Evolutionary conservation across 1,139 yeast genomes (phyloP).

Genomic region (Magnusiomyces tetraspermus): DNA sequence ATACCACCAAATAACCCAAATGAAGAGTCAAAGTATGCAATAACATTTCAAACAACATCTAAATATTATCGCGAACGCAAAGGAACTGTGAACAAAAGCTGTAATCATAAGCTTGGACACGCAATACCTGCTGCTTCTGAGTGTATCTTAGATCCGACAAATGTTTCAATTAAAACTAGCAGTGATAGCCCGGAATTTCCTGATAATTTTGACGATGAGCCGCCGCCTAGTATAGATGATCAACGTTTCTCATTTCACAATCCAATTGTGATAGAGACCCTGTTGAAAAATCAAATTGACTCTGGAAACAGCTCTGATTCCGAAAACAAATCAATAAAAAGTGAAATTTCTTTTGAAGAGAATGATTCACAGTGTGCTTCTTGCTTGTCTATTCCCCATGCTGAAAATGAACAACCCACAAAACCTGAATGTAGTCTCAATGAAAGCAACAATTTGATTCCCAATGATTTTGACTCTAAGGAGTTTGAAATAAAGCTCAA

Average conservation of each 20-base stretch:
- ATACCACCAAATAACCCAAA: conserved; percentile 12
- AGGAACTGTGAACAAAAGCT: conserved; percentile 13
- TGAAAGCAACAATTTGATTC: no score
- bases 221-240: conserved; percentile 5
- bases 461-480: neutral
- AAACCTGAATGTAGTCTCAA: no score
- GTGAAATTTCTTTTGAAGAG: neutral
- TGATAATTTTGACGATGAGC: conserved; percentile 11
- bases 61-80: conserved; percentile 20
- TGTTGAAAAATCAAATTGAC: conserved; percentile 4
- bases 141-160: conserved; percentile 1
- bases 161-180: conserved; percentile 1
- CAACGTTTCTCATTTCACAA: conserved; percentile 5
- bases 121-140: neutral
- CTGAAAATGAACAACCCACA: neutral
- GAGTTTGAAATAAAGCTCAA: no score
- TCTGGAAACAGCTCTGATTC: conserved; percentile 1
- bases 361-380: neutral
- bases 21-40: conserved; percentile 16
- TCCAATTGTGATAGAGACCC: conserved; percentile 1
- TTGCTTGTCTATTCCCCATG: neutral
- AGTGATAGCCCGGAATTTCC: neutral
- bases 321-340: neutral
- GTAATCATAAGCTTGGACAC: neutral
- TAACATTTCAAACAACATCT: conserved; percentile 20